Evolutionary conservation across 345 rosid species (phyloP).

Genomic region (Capsella bursapastoris): DNA sequence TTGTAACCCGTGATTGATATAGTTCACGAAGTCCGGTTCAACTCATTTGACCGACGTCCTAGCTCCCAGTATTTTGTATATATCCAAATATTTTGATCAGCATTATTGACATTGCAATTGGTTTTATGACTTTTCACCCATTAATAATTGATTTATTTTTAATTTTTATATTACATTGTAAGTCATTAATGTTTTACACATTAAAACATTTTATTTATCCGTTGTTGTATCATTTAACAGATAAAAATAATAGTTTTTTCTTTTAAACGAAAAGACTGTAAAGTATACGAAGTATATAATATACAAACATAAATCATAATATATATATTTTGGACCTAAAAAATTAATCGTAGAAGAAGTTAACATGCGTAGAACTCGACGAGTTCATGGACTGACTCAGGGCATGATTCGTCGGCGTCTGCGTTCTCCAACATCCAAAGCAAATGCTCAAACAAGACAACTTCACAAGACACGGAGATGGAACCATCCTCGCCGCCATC

Average conservation of each 20-base stretch:
- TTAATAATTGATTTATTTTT: too few relatives aligned
- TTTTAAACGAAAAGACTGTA: constrained; percentile 12
- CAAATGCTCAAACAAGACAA: constrained; percentile 91
- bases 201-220: too few relatives aligned
- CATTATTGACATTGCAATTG: constrained; percentile 16
- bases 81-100: neutral
- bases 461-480: constrained; percentile 76
- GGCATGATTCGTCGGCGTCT: constrained; percentile 68
- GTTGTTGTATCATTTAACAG: too few relatives aligned
- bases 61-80: neutral
- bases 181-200: too few relatives aligned
- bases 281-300: constrained; percentile 39
- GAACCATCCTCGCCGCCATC: constrained; percentile 48
- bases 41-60: neutral
- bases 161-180: too few relatives aligned
- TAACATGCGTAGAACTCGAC: constrained; percentile 84
- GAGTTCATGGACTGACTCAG: constrained; percentile 78
- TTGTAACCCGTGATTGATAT: constrained; percentile 21
- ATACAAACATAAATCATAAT: constrained; percentile 33
- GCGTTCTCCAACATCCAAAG: constrained; percentile 95
- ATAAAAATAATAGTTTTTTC: too few relatives aligned
- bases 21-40: neutral
- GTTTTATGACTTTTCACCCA: too few relatives aligned
- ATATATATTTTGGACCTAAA: constrained; percentile 25
- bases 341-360: constrained; percentile 20